Base-by-base conservation (phyloP, 73 alveolate genomes). In the Loxodes magnus region DNA sequence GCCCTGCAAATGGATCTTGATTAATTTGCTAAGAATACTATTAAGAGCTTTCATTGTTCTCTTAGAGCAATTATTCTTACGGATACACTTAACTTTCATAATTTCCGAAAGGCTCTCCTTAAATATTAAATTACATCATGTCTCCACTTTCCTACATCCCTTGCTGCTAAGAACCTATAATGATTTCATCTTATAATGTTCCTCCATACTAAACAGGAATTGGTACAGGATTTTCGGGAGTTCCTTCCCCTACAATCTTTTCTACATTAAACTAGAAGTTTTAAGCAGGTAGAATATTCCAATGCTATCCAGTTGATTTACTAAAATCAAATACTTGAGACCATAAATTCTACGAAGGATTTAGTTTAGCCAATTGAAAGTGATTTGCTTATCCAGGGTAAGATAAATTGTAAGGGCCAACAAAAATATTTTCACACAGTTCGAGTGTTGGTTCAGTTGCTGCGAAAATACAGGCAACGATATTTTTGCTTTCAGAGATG, bases 401-500 rank as follows among this genome's bases (percentile, higher is more conserved):
- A 10, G 59, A 46, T 12, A 46, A 46, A 22, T 46, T 46, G 2
- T 46, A 46, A 19, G 59, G 59, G 27, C 59, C 59, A 46, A 46
- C 22, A 1, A 46, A n/a, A n/a, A 46, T 37, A 21, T 46, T 24
- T 7, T 20, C n/a, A 10, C 43, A 46, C 15, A 25, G 27, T 46
- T 46, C 59, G 17, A 46, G 22, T 46, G 59, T 9, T n/a, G 59
- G 59, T 12, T 46, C 59, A n/a, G 59, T 25, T 14, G 53, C 7
- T 25, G 43, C 22, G 17, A 25, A 46, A 10, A 46, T n/a, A 25
- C 7, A 46, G 17, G 27, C 27, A 5, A 25, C 7, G 39, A 46
- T 37, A 21, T 24, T n/a, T 24, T 23, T 17, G 59, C 59, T 25
- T 37, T 46, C 27, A 14, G 22, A 25, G n/a, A 46, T 37, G 15